Base-by-base conservation (phyloP, 306 rosid genomes). In the Dalbergia cochinchinensis region DNA sequence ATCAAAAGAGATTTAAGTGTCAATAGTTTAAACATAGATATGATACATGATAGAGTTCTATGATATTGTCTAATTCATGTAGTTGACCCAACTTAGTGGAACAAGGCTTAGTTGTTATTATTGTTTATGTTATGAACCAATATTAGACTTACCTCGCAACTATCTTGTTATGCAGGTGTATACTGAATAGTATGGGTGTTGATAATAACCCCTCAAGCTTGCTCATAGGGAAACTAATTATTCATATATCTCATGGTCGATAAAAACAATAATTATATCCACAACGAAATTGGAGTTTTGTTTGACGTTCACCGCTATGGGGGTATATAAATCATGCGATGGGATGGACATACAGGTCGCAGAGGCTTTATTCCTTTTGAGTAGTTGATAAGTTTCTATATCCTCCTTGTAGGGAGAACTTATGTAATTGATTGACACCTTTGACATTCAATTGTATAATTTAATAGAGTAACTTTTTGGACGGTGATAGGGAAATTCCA, bases 201-300 rank as follows among this genome's bases (percentile, higher is more conserved):
- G 53, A 50, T 16, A 63, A 67, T 57, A 35, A 74, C 44, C 11
- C 42, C 69, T 13, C 47, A 34, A 54, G 65, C 31, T 45, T 42
- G 73, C 74, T 53, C 45, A 44, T 48, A 2, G 54, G 31, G 61
- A 66, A 65, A 8, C 41, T 55, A 65, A 5, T 41, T 55, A 55
- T 41, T 50, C 69, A 78, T 73, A 11, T 26, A 65, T 64, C 65
- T 73, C 76, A 35, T 8, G 3, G 50, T 73, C 51, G 26, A 55
- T 47, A 42, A 73, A 55, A 73, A 6, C 69, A 22, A 62, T 19
- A 15, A 15, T 74, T 63, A 44, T 57, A 74, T 41, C 35, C 59
- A 19, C 18, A 11, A 42, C 19, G 84, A 79, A 45, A 68, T 73
- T 60, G 85, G 67, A 14, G 39, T 76, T 68, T 81, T 82, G 68